These are phyloP conservation scores for Termitomyces sp. DNA, from an alignment of 768 basidiomycete species.

Conservation along the genomic window DNA sequence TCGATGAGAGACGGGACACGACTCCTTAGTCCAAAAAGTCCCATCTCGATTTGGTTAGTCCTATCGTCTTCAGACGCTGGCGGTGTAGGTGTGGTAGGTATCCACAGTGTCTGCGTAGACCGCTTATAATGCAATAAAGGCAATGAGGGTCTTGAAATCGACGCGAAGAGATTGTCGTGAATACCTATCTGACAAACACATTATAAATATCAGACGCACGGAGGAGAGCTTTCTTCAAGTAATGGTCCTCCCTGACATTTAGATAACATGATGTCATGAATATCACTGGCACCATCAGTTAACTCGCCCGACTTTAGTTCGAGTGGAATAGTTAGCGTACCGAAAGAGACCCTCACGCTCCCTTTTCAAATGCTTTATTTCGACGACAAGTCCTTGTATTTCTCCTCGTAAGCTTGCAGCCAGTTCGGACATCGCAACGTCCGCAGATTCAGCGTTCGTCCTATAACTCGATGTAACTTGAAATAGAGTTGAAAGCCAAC, in stretches of 20 bases:
- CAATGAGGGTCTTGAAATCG: background rate
- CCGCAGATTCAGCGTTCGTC: background rate
- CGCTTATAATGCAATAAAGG: background rate
- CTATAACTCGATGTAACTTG: background rate
- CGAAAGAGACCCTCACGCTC: constrained; percentile 9
- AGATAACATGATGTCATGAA: constrained; percentile 11
- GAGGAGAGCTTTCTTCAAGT: background rate
- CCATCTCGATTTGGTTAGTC: background rate
- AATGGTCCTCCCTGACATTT: background rate
- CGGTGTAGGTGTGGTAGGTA: background rate
- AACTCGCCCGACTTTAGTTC: background rate
- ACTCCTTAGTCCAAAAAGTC: constrained; percentile 9
- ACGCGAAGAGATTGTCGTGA: background rate
- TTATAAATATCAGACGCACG: background rate
- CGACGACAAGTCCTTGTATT: constrained; percentile 5
- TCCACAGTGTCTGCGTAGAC: constrained; percentile 4
- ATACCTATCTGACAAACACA: background rate
- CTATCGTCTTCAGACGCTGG: background rate
- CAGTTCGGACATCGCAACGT: constrained; percentile 10
- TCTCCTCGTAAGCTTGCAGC: constrained; percentile 7
- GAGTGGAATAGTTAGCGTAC: background rate
- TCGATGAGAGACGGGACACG: constrained; percentile 2
- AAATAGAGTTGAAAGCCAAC: background rate
- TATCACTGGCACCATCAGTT: constrained; percentile 4
- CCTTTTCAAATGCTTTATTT: constrained; percentile 7